phyloP scores from a whole-genome alignment of 305 asterid species.

The Fraxinus angustifolia region DNA sequence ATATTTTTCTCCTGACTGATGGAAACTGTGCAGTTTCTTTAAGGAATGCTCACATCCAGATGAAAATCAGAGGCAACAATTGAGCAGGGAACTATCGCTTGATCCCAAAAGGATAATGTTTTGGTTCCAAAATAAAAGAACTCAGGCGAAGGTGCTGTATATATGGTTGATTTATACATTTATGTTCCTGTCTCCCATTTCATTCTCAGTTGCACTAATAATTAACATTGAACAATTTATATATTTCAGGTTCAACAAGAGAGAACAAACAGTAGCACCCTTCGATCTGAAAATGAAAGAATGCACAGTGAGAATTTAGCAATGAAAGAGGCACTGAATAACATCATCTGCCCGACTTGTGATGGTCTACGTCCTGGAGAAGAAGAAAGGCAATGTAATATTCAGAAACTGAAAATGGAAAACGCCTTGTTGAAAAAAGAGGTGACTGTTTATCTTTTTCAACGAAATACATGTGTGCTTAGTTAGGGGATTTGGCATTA shows the following conservation, averaged over 20 bases:
- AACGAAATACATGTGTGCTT: not conserved
- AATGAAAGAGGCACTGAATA: conserved; percentile 44
- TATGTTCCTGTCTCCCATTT: not conserved
- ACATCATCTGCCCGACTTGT: conserved; percentile 40
- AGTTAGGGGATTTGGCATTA: too few species aligned
- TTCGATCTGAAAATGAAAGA: conserved; percentile 50
- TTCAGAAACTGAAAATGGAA: conserved; percentile 22
- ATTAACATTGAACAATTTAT: not conserved
- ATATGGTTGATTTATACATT: not conserved
- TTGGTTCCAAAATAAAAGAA: conserved; percentile 72
- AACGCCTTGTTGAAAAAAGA: conserved; percentile 42
- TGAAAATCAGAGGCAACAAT: too few species aligned
- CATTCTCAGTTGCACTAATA: not conserved
- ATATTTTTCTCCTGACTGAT: too few species aligned
- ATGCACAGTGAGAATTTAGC: conserved; percentile 54
- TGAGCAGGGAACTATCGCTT: conserved; percentile 39
- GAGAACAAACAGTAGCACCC: conserved; percentile 49
- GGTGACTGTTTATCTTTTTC: conserved; percentile 25
- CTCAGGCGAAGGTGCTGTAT: conserved; percentile 10
- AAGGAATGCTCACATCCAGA: too few species aligned
- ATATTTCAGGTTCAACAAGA: conserved; percentile 47
- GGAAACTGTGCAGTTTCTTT: too few species aligned
- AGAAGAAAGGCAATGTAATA: conserved; percentile 36
- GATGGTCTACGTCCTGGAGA: conserved; percentile 34
- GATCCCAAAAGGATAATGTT: conserved; percentile 62